Percentiles rank a stretch among this genome's conserved stretches.
Evolutionary conservation across 2,329 filamentous ascomycete species (phyloP).

Genomic region (Clarireedia monteithiana): DNA sequence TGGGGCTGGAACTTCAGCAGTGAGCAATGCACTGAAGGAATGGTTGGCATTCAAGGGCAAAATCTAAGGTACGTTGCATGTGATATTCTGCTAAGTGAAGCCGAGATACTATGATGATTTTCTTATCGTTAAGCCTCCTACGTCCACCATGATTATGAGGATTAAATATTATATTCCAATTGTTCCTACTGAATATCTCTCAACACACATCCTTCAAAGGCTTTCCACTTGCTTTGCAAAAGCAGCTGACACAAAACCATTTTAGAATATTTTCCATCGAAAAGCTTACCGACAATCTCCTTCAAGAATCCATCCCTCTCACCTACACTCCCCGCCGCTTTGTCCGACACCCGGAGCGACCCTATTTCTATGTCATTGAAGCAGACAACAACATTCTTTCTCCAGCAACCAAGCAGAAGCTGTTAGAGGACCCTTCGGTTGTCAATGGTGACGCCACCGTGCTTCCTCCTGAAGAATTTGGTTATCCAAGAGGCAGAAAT

Average conservation of each 20-base stretch:
- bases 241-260: slow-evolving; percentile 29
- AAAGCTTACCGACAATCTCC: slow-evolving; percentile 74
- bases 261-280: slow-evolving; percentile 82
- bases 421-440: slow-evolving; percentile 63
- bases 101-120: slow-evolving; percentile 33
- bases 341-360: slow-evolving; percentile 77
- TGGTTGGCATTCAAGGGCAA: slow-evolving; percentile 87
- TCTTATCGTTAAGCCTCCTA: slow-evolving; percentile 34
- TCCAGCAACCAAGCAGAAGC: slow-evolving; percentile 64
- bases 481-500: slow-evolving; percentile 72
- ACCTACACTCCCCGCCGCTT: slow-evolving; percentile 87
- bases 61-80: slow-evolving; percentile 63
- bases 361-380: slow-evolving; percentile 90
- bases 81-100: neutral
- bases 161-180: slow-evolving; percentile 68
- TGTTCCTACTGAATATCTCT: slow-evolving; percentile 84
- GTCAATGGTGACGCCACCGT: slow-evolving; percentile 66
- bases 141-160: slow-evolving; percentile 33
- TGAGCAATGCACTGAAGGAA: slow-evolving; percentile 86
- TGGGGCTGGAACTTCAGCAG: slow-evolving; percentile 97
- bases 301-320: slow-evolving; percentile 78
- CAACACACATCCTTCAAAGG: slow-evolving; percentile 14
- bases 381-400: slow-evolving; percentile 88
- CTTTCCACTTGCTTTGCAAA: neutral
- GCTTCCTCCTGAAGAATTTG: slow-evolving; percentile 75